These are phyloP conservation scores for Medicago ruthenica DNA, from an alignment of 306 rosid genomes.

Conservation along the genomic window DNA sequence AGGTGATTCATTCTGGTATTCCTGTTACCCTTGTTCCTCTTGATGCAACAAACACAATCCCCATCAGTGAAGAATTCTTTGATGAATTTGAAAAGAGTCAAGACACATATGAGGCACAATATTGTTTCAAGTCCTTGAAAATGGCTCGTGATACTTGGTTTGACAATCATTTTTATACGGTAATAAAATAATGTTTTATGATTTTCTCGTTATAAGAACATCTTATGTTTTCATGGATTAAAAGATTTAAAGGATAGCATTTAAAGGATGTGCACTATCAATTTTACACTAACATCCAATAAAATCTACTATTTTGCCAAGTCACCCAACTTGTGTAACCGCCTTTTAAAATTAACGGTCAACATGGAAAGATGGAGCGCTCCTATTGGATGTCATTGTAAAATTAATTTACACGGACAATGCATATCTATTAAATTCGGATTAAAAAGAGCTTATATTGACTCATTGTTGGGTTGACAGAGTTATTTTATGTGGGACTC, in stretches of 20 bases:
- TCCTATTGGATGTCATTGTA: background rate
- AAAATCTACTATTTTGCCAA: no score
- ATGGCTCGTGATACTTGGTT: constrained; percentile 80
- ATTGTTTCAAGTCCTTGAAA: constrained; percentile 82
- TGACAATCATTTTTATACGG: constrained; percentile 68
- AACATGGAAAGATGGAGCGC: background rate
- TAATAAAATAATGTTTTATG: constrained; percentile 38
- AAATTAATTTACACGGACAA: background rate
- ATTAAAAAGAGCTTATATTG: constrained; percentile 17
- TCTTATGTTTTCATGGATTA: background rate
- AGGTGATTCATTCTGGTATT: constrained; percentile 97
- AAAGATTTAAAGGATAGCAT: no score
- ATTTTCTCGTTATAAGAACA: constrained; percentile 3
- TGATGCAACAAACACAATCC: constrained; percentile 95
- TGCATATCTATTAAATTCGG: background rate
- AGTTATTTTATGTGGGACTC: constrained; percentile 98
- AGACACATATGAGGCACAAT: constrained; percentile 84
- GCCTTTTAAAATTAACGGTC: background rate
- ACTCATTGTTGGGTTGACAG: constrained; percentile 56
- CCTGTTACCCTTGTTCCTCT: constrained; percentile 85
- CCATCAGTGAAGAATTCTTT: constrained; percentile 68
- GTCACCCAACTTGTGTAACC: background rate
- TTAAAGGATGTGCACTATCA: background rate
- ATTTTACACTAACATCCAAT: background rate
- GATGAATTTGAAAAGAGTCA: constrained; percentile 68